Base-by-base conservation (phyloP, 192 early-diverging fungal species). In the Backusella tarrabulga region DNA sequence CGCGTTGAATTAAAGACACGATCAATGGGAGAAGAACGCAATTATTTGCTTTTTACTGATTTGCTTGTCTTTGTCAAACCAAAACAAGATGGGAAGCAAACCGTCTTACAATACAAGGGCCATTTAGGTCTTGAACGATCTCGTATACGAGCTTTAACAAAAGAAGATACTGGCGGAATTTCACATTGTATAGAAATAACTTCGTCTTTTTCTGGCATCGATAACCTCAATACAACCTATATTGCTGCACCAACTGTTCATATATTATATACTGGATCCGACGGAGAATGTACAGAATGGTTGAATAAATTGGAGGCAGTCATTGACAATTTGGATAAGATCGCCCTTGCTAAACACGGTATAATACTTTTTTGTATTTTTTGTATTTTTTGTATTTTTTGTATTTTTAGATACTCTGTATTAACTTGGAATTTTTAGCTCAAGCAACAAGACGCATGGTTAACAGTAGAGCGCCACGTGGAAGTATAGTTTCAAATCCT, bases 31-130 rank as follows among this genome's bases (percentile, higher is more conserved):
- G 76, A 77, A n/a, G 72, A 73, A 3, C 67, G 73, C 19, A 71
- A 72, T 26, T 82, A 78, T 36, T 34, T 82, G 3, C 32, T 82
- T 4, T 82, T 82, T 29, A 75, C 50, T 52, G 81, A 79, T 44
- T 34, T 79, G 23, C 32, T 82, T 6, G 23, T 78, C 9, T 50
- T 75, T 75, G 80, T 74, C 23, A 66, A 40, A 41, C 68, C 72
- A 42, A 77, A 75, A 68, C 72, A 68, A 56, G 77, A 74, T 12
- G 40, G 68, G 19, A 77, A 81, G 41, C 50, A 40, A 44, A 77
- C 73, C 0, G 38, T 71, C 1, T 40, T 81, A 4, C 76, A 77
- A 36, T 81, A 77, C 76, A 81, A 81, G 44, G 72, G 68, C 8
- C 76, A 77, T 35, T 52, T 81, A 2, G 36, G 12, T 1, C 76